phyloP scores from a whole-genome alignment of 345 rosid species.

The Iberis pinnata region DNA sequence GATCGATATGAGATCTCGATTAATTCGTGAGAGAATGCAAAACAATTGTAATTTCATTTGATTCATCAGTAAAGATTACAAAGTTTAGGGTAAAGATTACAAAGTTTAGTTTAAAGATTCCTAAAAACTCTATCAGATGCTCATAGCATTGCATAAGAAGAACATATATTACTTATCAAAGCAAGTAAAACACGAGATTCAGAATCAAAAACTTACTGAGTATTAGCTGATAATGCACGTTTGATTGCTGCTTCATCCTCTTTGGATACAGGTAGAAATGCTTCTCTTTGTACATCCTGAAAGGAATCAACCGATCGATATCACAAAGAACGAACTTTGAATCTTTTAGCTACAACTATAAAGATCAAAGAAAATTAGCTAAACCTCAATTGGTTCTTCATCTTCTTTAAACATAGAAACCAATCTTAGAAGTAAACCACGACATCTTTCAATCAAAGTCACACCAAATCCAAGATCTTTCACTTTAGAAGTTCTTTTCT shows the following conservation, averaged over 20 bases:
- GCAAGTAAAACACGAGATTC: conserved; percentile 10
- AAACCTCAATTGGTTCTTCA: conserved; percentile 39
- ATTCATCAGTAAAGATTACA: no score
- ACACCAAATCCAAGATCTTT: conserved; percentile 23
- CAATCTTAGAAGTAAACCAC: conserved; percentile 30
- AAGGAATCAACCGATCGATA: neutral
- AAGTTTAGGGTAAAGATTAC: no score
- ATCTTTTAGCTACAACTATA: conserved; percentile 5
- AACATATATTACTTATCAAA: neutral
- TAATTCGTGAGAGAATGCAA: no score
- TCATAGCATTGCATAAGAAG: conserved; percentile 17
- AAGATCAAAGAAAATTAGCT: conserved; percentile 1
- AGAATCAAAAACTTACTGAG: conserved; percentile 37
- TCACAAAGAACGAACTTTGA: neutral
- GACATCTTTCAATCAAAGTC: conserved; percentile 34
- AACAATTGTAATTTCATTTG: no score
- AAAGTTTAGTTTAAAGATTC: no score
- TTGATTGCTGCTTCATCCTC: conserved; percentile 24
- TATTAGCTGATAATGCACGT: conserved; percentile 28
- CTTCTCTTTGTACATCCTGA: conserved; percentile 20
- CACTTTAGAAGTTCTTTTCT: conserved; percentile 15
- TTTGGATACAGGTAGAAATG: conserved; percentile 12
- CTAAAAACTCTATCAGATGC: no score
- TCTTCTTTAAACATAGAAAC: conserved; percentile 35
- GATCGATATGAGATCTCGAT: no score